A percentile compares a stretch with the other conserved stretches of the same genome.
Conservation (phyloP, 352 stramenopile genomes). For the Discostella stelligera region DNA sequence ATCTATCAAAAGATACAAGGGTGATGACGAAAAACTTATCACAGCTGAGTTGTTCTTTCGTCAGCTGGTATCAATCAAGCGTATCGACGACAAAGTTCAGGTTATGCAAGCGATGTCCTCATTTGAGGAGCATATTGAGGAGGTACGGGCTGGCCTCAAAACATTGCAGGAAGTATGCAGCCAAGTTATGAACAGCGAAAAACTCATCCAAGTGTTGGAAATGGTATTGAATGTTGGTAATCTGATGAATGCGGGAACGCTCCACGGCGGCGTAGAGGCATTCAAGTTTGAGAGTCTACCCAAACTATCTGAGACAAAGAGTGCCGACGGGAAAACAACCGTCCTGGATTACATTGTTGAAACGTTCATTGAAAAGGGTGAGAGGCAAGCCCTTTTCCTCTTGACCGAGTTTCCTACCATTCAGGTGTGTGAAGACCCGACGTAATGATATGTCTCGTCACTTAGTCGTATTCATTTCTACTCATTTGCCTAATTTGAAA, state of each 20-base stretch:
- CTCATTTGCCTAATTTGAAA: not conserved
- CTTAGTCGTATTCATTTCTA: not conserved
- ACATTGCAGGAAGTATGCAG: constrained; percentile 87
- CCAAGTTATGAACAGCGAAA: constrained; percentile 87
- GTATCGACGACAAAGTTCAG: constrained; percentile 77
- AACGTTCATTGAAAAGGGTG: constrained; percentile 73
- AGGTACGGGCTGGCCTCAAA: constrained; percentile 69
- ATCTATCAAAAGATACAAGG: constrained; percentile 72
- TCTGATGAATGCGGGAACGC: constrained; percentile 85
- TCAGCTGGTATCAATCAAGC: constrained; percentile 69
- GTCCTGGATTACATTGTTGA: constrained; percentile 84
- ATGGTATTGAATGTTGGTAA: constrained; percentile 86
- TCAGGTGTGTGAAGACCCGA: constrained; percentile 31
- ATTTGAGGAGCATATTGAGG: constrained; percentile 65
- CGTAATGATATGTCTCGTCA: not conserved
- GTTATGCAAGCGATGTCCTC: constrained; percentile 76
- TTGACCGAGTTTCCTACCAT: constrained; percentile 68
- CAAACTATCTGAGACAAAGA: constrained; percentile 83
- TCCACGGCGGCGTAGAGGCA: constrained; percentile 74
- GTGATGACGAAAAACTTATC: constrained; percentile 63
- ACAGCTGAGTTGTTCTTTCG: constrained; percentile 80
- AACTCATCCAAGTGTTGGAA: constrained; percentile 85
- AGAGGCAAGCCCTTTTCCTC: constrained; percentile 64
- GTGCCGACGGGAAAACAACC: constrained; percentile 80
- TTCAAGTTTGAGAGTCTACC: constrained; percentile 85